phyloP scores from a whole-genome alignment of 352 stramenopile genomes.

The Globisporangium middletonii region DNA sequence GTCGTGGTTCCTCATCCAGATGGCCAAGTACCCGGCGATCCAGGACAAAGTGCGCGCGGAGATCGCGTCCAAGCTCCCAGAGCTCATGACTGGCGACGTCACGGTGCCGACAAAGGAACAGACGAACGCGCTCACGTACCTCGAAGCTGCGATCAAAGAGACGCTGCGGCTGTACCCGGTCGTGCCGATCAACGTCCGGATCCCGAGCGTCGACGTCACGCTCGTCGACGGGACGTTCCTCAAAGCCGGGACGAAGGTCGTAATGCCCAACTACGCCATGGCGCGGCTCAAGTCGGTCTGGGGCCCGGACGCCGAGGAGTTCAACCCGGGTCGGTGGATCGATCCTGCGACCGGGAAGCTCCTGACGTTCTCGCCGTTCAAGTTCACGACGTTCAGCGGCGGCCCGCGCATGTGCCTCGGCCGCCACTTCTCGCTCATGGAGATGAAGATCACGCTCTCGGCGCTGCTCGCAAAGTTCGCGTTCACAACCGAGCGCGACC shows the following conservation, averaged over 20 bases:
- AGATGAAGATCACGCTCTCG: constrained; percentile 25
- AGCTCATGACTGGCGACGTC: constrained; percentile 18
- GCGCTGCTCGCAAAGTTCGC: constrained; percentile 19
- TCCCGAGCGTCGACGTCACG: constrained; percentile 36
- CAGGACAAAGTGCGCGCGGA: constrained; percentile 41
- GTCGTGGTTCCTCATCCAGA: constrained; percentile 74
- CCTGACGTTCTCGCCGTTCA: constrained; percentile 20
- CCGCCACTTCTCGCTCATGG: constrained; percentile 22
- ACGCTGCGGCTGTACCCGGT: constrained; percentile 56
- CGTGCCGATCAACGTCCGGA: constrained; percentile 24
- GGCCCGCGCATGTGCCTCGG: constrained; percentile 41
- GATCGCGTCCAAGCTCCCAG: constrained; percentile 30
- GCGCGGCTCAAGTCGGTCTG: constrained; percentile 28
- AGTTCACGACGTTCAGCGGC: constrained; percentile 38
- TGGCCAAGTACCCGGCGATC: constrained; percentile 54
- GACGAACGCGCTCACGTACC: constrained; percentile 40
- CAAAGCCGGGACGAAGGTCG: constrained; percentile 22
- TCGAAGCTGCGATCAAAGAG: constrained; percentile 60
- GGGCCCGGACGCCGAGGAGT: constrained; percentile 29
- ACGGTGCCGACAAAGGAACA: constrained; percentile 36
- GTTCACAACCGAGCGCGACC: constrained; percentile 9
- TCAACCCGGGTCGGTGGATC: constrained; percentile 45
- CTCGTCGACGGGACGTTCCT: constrained; percentile 50
- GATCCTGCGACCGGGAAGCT: constrained; percentile 14
- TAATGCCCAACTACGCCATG: constrained; percentile 42